phyloP scores from a whole-genome alignment of 1,139 yeast genomes.

The Sugiyamaella novakii region DNA sequence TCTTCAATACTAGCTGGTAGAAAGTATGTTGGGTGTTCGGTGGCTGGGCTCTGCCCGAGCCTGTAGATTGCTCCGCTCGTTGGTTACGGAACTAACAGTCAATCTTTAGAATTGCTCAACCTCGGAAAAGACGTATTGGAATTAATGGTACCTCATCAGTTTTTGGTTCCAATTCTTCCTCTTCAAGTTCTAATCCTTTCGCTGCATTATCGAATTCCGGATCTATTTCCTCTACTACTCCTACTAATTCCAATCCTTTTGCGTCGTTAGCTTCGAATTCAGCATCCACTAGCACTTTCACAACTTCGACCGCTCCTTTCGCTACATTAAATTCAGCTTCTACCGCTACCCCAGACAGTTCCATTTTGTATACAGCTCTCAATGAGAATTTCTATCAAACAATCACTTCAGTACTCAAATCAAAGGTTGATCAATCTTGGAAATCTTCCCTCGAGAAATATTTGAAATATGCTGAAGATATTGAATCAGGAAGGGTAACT shows the following conservation, averaged over 20 bases:
- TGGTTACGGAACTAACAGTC: constrained; percentile 13
- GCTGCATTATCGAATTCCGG: constrained; percentile 7
- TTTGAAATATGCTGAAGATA: constrained; percentile 53
- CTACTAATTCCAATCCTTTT: constrained; percentile 29
- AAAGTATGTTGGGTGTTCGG: constrained; percentile 49
- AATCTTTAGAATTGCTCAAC: constrained; percentile 51
- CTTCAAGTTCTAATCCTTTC: constrained; percentile 3
- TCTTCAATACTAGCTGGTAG: constrained; percentile 66
- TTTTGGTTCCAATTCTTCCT: constrained; percentile 16
- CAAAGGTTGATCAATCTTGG: constrained; percentile 60
- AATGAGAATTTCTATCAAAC: constrained; percentile 63
- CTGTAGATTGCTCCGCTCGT: too few relatives aligned
- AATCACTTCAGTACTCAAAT: constrained; percentile 48
- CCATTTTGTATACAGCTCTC: constrained; percentile 51
- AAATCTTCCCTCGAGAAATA: constrained; percentile 62
- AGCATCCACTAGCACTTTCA: constrained; percentile 12
- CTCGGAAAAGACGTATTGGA: constrained; percentile 47
- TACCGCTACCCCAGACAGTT: background rate
- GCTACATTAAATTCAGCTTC: constrained; percentile 2
- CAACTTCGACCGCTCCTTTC: constrained; percentile 17
- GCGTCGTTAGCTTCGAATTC: constrained; percentile 21
- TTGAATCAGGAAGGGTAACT: constrained; percentile 39
- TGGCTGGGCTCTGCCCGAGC: too few relatives aligned
- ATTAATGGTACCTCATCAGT: constrained; percentile 21
- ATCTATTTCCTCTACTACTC: background rate